Base-by-base conservation (phyloP, 805 yeast genomes). In the Sugiyamaella lignohabitans region DNA sequence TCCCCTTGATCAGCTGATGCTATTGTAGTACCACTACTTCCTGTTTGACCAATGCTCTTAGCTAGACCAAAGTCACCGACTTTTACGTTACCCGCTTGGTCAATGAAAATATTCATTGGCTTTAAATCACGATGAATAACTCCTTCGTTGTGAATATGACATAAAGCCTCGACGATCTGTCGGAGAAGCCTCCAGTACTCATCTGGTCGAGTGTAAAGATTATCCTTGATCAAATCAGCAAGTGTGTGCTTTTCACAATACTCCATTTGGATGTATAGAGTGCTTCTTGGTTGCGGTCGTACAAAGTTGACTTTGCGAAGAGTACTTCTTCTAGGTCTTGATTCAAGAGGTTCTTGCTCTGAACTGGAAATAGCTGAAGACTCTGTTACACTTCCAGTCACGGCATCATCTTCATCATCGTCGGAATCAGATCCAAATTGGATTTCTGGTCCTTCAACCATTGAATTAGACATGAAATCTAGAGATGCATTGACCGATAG, bases 11-110 rank as follows among this genome's bases (percentile, higher is more conserved):
- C 68, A 11, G 59, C 49, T 2, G 47, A 50, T 6, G 32, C 32
- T 18, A 53, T 35, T 0, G 40, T 35, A 6, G 42, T 34, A 18
- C 41, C 30, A 10, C 32, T 23, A 30, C 43, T 30, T 3, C 42
- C 10, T 2, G 45, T 24, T 48, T 56, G 59, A 1, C 53, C 60
- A n/a, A 64, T 58, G 43, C 61, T 89, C 54, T 89, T 88, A 0
- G 99, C 99, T 48, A 93, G 74, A 0, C 99, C 99, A 66, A 93
- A 93, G 62, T 93, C 99, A 59, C 98, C 98, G 37, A 93, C 83
- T 62, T 93, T 93, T 49, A 93, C 81, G 59, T 91, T 88, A 55
- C 84, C 81, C 1, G 85, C 77, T 53, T 84, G 84, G 64, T 93
- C 98, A 56, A 93, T 88, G 69, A 93, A 93, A 61, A 93, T 87